Conservation (phyloP, 2,329 filamentous ascomycete genomes). For the Neopestalotiopsis sp. region DNA sequence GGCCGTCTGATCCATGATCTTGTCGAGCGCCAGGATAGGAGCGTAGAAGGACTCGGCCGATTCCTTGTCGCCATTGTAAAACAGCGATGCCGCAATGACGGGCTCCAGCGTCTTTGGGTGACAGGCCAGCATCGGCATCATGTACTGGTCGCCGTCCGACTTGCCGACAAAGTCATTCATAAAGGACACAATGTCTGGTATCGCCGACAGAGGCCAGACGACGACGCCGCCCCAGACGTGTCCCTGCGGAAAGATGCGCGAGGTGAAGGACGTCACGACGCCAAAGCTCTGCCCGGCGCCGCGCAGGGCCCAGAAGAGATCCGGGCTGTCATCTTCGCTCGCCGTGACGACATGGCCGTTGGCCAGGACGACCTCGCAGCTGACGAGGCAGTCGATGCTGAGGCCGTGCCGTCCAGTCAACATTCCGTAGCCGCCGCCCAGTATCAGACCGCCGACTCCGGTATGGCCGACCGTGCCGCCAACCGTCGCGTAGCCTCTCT, state of each 20-base stretch:
- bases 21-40: conserved; percentile 11
- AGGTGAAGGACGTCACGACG: conserved; percentile 47
- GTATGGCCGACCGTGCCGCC: conserved; percentile 69
- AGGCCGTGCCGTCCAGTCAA: conserved; percentile 61
- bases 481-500: conserved; percentile 60
- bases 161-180: conserved; percentile 35
- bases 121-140: conserved; percentile 22
- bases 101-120: conserved; percentile 35
- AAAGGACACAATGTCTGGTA: conserved; percentile 34
- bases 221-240: conserved; percentile 38
- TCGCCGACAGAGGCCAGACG: conserved; percentile 32
- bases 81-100: conserved; percentile 15
- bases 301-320: conserved; percentile 48
- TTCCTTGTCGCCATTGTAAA: conserved; percentile 19
- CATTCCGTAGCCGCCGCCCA: conserved; percentile 65
- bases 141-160: conserved; percentile 27
- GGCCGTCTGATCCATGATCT: conserved; percentile 15
- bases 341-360: conserved; percentile 42
- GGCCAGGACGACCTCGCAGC: conserved; percentile 45
- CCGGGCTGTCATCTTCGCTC: conserved; percentile 48
- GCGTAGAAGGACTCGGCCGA: conserved; percentile 17
- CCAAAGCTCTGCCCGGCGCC: conserved; percentile 50
- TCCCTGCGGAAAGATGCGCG: conserved; percentile 36
- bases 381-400: conserved; percentile 46
- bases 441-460: conserved; percentile 63